A percentile compares a stretch with the other conserved stretches of the same genome.
Conservation (phyloP, 345 rosid genomes). For the Draba incana region DNA sequence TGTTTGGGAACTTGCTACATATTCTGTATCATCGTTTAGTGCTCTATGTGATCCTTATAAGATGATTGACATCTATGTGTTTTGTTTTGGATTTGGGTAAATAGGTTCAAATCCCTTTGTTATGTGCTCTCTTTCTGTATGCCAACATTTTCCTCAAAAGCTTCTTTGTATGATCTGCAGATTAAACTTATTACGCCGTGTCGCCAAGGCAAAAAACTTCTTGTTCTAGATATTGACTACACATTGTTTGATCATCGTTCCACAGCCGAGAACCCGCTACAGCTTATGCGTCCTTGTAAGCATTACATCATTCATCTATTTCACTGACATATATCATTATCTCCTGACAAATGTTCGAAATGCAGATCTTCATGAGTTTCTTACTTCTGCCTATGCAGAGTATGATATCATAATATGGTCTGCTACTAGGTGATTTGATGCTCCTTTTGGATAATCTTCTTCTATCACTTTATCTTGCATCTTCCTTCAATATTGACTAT, state of each 20-base stretch:
- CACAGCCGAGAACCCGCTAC: constrained; percentile 84
- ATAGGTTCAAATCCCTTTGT: not conserved
- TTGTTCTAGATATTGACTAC: constrained; percentile 93
- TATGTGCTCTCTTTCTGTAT: not conserved
- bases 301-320: not conserved
- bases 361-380: constrained; percentile 97
- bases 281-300: constrained; percentile 97
- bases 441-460: constrained; percentile 3
- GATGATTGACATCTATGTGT: constrained; percentile 2
- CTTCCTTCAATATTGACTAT: not conserved
- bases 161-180: constrained; percentile 44
- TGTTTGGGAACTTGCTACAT: too few relatives aligned
- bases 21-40: not conserved
- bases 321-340: not conserved
- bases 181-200: constrained; percentile 73
- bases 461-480: not conserved
- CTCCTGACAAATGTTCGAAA: constrained; percentile 19
- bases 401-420: constrained; percentile 99
- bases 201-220: constrained; percentile 87
- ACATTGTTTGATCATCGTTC: constrained; percentile 96
- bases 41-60: constrained; percentile 1
- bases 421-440: constrained; percentile 67
- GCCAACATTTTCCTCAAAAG: constrained; percentile 5
- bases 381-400: constrained; percentile 83
- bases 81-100: not conserved